Conservation (phyloP, 1,284 basidiomycete species). For the Cystobasidium pallidum region DNA sequence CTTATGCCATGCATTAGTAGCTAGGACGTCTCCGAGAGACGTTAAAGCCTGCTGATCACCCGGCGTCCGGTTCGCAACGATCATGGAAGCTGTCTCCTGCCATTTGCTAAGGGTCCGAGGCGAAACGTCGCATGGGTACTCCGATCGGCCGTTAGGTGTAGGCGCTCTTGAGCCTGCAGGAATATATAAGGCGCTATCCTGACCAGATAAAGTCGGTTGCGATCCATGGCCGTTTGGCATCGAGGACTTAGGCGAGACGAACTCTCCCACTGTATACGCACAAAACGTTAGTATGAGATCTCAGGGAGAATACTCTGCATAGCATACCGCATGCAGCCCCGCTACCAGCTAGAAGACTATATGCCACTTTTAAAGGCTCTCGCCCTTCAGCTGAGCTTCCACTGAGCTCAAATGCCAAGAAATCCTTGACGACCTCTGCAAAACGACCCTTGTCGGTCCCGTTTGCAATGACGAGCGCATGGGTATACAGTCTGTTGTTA, state of each 20-base stretch:
- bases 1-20: constrained; percentile 72
- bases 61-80: constrained; percentile 71
- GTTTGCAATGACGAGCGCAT: constrained; percentile 93
- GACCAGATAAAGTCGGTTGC: background rate
- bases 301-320: constrained; percentile 11
- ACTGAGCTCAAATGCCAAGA: constrained; percentile 77
- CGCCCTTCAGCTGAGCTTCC: constrained; percentile 54
- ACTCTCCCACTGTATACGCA: constrained; percentile 68
- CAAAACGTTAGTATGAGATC: constrained; percentile 46
- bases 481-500: constrained; percentile 87
- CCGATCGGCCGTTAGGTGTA: constrained; percentile 9
- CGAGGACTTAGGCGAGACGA: constrained; percentile 61
- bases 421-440: constrained; percentile 77
- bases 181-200: constrained; percentile 3
- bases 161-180: constrained; percentile 22
- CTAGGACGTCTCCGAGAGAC: constrained; percentile 81
- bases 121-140: constrained; percentile 52
- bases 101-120: constrained; percentile 67
- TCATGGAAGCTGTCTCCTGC: constrained; percentile 83
- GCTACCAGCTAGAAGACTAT: constrained; percentile 83
- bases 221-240: background rate
- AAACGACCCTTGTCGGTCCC: constrained; percentile 94
- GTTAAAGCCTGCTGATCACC: constrained; percentile 71
- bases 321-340: constrained; percentile 71
- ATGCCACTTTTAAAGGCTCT: constrained; percentile 77